Evolutionary conservation across 2,329 filamentous ascomycete species (phyloP).

Genomic region (Alternaria novae-zelandiae): DNA sequence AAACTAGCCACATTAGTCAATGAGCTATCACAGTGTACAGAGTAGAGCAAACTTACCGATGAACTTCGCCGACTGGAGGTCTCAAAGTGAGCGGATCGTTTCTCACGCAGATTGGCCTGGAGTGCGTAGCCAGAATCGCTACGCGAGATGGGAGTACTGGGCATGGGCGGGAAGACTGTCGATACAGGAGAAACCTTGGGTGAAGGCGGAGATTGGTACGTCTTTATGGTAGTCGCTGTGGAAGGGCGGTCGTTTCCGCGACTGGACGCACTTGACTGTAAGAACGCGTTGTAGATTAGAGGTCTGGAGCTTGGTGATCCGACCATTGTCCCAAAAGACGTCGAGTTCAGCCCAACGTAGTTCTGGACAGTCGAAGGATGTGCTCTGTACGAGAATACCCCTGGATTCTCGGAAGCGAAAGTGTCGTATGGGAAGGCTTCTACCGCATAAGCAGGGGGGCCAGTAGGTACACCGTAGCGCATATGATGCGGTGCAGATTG

Average conservation of each 20-base stretch:
- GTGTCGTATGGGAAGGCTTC: constrained; percentile 91
- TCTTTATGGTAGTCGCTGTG: constrained; percentile 46
- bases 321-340: constrained; percentile 77
- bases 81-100: constrained; percentile 92
- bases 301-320: constrained; percentile 59
- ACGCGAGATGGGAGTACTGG: constrained; percentile 79
- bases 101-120: constrained; percentile 86
- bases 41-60: constrained; percentile 58
- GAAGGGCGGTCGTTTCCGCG: constrained; percentile 73
- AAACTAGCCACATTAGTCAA: constrained; percentile 59
- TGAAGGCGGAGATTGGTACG: constrained; percentile 60
- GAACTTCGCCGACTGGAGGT: constrained; percentile 83
- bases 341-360: constrained; percentile 88
- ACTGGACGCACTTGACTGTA: constrained; percentile 73
- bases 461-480: constrained; percentile 83
- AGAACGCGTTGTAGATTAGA: constrained; percentile 89
- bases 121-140: constrained; percentile 92
- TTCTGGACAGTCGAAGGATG: constrained; percentile 77
- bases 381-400: constrained; percentile 77
- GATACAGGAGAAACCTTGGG: constrained; percentile 76
- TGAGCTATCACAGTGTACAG: constrained; percentile 12
- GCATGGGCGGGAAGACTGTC: constrained; percentile 75
- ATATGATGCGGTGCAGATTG: constrained; percentile 88
- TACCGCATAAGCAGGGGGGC: constrained; percentile 88
- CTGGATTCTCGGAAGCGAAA: constrained; percentile 84